Conservation (phyloP, 2,329 filamentous ascomycete genomes). For the Dothistroma septosporum region DNA sequence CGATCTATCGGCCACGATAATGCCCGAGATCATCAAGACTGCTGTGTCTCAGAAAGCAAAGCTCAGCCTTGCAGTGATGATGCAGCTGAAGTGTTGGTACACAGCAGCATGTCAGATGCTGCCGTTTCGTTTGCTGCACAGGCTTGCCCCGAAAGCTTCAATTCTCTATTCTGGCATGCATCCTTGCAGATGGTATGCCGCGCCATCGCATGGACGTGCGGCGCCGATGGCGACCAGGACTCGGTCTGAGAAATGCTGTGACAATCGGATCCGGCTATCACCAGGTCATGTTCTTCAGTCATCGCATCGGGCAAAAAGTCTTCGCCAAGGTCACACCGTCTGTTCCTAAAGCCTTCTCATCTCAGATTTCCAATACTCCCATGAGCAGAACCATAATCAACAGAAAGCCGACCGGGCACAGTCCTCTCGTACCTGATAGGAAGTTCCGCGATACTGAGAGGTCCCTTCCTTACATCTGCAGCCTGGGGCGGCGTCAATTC, state of each 20-base stretch:
- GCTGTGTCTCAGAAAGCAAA: not conserved
- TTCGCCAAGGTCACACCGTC: too few relatives aligned
- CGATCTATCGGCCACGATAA: too few relatives aligned
- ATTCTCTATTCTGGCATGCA: not conserved
- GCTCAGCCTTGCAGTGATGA: not conserved
- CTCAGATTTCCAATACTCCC: not conserved
- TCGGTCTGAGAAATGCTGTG: too few relatives aligned
- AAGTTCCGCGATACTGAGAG: conserved; percentile 22
- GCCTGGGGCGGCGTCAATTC: conserved; percentile 61
- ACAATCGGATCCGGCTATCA: too few relatives aligned
- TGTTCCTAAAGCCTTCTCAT: not conserved
- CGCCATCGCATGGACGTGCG: not conserved
- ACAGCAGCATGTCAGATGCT: not conserved
- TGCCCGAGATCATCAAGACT: not conserved
- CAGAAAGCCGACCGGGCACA: conserved; percentile 12
- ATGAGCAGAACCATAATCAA: not conserved
- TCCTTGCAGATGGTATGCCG: not conserved
- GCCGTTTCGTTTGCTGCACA: too few relatives aligned
- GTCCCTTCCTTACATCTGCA: conserved; percentile 8
- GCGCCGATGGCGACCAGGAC: too few relatives aligned
- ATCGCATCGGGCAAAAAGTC: too few relatives aligned
- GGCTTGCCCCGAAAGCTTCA: too few relatives aligned
- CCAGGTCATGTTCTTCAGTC: too few relatives aligned
- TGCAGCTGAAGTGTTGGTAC: not conserved
- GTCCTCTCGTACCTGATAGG: conserved; percentile 26